These are phyloP conservation scores for Tetrapisispora iriomotensis DNA, from an alignment of 805 yeast species.

Conservation along the genomic window DNA sequence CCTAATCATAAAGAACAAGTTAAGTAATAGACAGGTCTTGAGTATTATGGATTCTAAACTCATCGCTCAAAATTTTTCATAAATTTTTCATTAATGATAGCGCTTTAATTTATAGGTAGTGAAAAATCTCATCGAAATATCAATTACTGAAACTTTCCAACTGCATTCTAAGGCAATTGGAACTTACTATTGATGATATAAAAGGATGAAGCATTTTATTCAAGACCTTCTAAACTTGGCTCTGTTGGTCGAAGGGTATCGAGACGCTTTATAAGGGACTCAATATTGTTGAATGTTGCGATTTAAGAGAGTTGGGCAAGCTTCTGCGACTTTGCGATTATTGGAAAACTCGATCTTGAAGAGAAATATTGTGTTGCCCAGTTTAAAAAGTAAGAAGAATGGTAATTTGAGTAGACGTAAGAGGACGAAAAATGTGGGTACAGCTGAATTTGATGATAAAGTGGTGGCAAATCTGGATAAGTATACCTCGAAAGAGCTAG, in stretches of 20 bases:
- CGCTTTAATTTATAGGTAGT: not conserved
- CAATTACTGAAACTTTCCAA: not conserved
- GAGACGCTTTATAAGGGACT: too few species aligned
- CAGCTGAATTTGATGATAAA: not conserved
- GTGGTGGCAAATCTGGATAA: not conserved
- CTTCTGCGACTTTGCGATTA: not conserved
- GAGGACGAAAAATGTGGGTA: not conserved
- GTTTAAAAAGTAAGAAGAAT: not conserved
- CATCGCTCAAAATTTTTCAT: conserved; percentile 1
- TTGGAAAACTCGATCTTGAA: not conserved
- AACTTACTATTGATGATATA: too few species aligned
- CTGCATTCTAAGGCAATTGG: too few species aligned
- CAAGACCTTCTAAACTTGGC: not conserved
- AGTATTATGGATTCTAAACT: too few species aligned
- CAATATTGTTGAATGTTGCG: not conserved
- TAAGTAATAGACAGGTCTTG: too few species aligned
- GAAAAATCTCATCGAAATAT: not conserved
- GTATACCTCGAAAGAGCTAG: conserved; percentile 12
- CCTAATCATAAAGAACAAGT: too few species aligned
- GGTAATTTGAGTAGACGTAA: not conserved
- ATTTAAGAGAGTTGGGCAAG: not conserved
- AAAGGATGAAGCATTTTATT: not conserved
- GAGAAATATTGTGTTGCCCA: not conserved
- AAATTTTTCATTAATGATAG: not conserved
- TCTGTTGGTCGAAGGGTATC: not conserved